Conservation (phyloP, 75 land plant species). For the Cunninghamia lanceolata region DNA sequence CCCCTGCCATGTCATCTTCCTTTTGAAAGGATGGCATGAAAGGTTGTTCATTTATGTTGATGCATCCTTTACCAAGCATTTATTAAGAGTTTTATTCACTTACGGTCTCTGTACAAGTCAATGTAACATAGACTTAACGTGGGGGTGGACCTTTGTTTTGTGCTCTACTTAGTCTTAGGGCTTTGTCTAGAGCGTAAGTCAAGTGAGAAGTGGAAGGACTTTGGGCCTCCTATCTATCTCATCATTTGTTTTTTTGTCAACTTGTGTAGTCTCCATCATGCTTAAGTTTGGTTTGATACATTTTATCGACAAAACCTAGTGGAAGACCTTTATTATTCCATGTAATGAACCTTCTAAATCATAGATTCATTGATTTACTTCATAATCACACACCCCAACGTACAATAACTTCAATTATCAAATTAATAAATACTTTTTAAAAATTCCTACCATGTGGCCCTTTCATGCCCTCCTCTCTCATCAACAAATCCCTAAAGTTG, state of each 20-base stretch:
- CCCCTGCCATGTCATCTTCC: neutral
- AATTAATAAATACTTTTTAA: neutral
- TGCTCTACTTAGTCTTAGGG: neutral
- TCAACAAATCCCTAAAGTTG: neutral
- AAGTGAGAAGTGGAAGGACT: neutral
- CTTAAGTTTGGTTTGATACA: neutral
- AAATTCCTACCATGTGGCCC: neutral
- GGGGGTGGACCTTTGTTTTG: neutral
- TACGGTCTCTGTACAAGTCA: neutral
- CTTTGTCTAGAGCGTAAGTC: neutral
- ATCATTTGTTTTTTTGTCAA: neutral
- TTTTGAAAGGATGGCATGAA: neutral
- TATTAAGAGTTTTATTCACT: neutral
- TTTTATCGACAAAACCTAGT: neutral
- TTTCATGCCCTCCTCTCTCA: neutral
- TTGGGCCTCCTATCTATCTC: neutral
- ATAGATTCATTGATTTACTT: neutral
- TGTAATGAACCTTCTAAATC: neutral
- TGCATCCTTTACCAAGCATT: too few species aligned
- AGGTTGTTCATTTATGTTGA: neutral
- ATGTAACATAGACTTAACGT: neutral
- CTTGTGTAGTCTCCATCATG: constrained; percentile 6
- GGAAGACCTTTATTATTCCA: neutral
- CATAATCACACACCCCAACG: neutral
- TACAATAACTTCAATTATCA: neutral